Conservation (phyloP, 23 red algal species). For the Gracilaria domingensis region DNA sequence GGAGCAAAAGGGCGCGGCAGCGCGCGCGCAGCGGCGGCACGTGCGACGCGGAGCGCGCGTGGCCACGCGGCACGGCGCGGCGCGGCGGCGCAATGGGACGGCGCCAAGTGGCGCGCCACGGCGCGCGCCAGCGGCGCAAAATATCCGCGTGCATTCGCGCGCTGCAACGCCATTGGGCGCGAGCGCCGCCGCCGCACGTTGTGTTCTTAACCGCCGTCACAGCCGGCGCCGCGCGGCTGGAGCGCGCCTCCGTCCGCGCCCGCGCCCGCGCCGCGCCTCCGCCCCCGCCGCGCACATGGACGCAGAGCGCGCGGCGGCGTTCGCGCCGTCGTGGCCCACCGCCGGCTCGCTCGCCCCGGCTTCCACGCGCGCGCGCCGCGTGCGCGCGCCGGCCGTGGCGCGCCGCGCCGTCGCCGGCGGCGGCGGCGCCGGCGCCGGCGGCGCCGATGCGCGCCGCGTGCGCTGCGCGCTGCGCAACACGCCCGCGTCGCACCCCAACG, state of each 20-base stretch:
- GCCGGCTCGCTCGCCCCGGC: too few species aligned
- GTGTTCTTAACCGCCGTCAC: neutral
- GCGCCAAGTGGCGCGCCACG: neutral
- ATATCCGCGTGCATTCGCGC: neutral
- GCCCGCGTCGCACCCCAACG: neutral
- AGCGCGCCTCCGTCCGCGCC: neutral
- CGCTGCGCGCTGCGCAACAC: slow-evolving; percentile 5
- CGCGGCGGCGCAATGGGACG: neutral
- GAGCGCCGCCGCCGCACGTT: neutral
- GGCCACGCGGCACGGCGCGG: neutral
- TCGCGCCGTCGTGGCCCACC: neutral
- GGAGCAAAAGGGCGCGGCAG: neutral
- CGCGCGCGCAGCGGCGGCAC: neutral
- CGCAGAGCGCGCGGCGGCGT: neutral
- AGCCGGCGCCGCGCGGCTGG: neutral
- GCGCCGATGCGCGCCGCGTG: neutral
- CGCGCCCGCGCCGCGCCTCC: neutral
- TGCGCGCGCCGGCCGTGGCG: neutral
- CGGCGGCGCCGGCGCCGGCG: neutral
- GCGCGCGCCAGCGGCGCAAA: neutral
- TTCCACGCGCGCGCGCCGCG: neutral
- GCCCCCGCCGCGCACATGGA: neutral
- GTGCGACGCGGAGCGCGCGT: neutral
- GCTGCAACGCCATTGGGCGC: slow-evolving; percentile 23
- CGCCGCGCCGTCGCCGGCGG: neutral